These are phyloP conservation scores for Aristolochia contorta DNA, from an alignment of 164 flowering plant genomes.

Conservation along the genomic window DNA sequence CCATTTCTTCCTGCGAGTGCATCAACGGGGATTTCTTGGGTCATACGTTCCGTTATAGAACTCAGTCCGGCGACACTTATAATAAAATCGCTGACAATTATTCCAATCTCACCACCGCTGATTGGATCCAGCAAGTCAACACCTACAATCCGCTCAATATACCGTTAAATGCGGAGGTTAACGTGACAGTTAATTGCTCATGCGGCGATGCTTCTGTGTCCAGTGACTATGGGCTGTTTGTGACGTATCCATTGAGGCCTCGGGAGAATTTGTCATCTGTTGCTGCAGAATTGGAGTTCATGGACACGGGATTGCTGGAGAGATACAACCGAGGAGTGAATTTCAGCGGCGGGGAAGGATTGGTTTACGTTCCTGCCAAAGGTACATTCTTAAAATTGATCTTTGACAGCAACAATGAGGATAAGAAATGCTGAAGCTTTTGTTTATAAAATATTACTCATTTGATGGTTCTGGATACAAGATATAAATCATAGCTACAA, in stretches of 20 bases:
- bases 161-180: slow-evolving; percentile 14
- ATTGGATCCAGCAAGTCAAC: slow-evolving; percentile 10
- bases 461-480: no score
- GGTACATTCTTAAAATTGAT: slow-evolving; percentile 9
- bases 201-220: slow-evolving; percentile 31
- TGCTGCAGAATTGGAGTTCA: slow-evolving; percentile 9
- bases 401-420: no score
- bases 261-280: slow-evolving; percentile 22
- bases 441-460: no score
- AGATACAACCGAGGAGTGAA: slow-evolving; percentile 19
- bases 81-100: slow-evolving; percentile 8
- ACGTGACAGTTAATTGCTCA: slow-evolving; percentile 38
- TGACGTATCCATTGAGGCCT: slow-evolving; percentile 35
- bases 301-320: slow-evolving; percentile 13
- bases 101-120: slow-evolving; percentile 19
- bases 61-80: slow-evolving; percentile 13
- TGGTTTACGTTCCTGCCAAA: slow-evolving; percentile 28
- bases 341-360: slow-evolving; percentile 18
- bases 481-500: no score
- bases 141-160: slow-evolving; percentile 5
- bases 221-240: slow-evolving; percentile 33
- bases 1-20: slow-evolving; percentile 31
- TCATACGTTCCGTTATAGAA: slow-evolving; percentile 11
- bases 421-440: no score
- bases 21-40: slow-evolving; percentile 14